Evolutionary conservation across 495 filamentous ascomycete species (phyloP), one percentile per base, ranked within the genome.

Genomic region (Penicillium malachiteum): DNA sequence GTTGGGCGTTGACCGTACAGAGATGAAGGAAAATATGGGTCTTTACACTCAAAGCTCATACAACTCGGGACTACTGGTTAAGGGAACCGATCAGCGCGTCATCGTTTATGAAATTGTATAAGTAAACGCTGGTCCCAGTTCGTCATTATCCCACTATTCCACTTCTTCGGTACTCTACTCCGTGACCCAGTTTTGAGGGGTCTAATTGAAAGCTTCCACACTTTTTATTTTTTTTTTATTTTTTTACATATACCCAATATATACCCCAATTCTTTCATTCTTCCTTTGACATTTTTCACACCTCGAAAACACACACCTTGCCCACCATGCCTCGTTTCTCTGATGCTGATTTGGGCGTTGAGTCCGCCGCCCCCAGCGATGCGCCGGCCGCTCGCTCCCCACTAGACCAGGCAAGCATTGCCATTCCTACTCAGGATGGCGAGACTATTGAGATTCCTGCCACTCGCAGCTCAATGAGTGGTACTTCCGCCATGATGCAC

Each of bases 371-470:
- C 26, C 60, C 60, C 17, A 50, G 41, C 17, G 63, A 66, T 45
- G 47, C 41, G 32, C 55, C 50, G 16, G 46, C 48, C 33, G 53
- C 63, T 57, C 62, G 47, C 30, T 71, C 73, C 41, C 69, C 68
- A 37, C 58, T 65, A 30, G 66, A 71, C 43, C 33, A 62, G 47
- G 7, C 26, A 43, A 62, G 69, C 30, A 61, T 84, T 43, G 58
- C 75, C 42, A 81, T 84, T 48, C 81, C 83, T 38, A 64, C 59
- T 14, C 77, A 80, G 11, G 55, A 66, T 42, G 73, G 70, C 30
- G 73, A 82, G 61, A 77, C 84, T 39, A 83, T 91, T 57, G 89
- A 92, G 71, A 77, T 92, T 40, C 87, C 87, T 16, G 87, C 88
- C 17, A 80, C 86, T 32, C 73, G 87, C 55, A 88, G 85, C 33